phyloP scores from a whole-genome alignment of 129 eudicot species.

The Ambrosia trifida region DNA sequence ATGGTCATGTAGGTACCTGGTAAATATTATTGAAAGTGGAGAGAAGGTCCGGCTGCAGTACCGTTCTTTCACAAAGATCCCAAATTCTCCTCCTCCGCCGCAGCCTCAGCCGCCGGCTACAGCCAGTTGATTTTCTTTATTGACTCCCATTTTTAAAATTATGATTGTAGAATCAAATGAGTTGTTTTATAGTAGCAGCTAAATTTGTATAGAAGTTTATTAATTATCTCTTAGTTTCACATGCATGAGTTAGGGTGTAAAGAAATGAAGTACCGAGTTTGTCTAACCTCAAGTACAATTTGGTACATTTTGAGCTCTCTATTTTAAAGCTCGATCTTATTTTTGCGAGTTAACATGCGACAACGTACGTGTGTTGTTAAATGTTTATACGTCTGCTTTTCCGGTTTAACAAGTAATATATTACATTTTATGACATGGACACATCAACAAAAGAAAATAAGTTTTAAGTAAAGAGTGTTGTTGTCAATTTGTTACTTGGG shows the following conservation, averaged over 20 bases:
- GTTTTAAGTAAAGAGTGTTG: too few relatives aligned
- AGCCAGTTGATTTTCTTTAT: constrained; percentile 37
- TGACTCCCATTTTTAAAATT: neutral
- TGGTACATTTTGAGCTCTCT: neutral
- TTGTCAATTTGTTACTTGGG: too few relatives aligned
- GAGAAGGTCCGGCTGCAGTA: constrained; percentile 90
- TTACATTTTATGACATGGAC: too few relatives aligned
- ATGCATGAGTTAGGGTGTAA: neutral
- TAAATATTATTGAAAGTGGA: constrained; percentile 73
- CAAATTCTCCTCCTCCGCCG: constrained; percentile 37
- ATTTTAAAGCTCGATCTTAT: too few relatives aligned
- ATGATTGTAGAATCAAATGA: neutral
- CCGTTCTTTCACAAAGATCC: constrained; percentile 69
- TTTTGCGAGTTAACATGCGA: too few relatives aligned
- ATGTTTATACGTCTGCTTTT: too few relatives aligned
- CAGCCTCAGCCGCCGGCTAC: neutral
- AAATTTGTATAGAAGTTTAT: neutral
- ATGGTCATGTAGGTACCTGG: constrained; percentile 65
- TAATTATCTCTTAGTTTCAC: neutral
- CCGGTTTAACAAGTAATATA: too few relatives aligned
- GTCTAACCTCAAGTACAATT: neutral
- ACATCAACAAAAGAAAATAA: too few relatives aligned
- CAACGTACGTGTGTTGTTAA: too few relatives aligned
- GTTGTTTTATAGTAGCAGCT: neutral
- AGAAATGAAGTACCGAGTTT: neutral